Percentiles rank a stretch among this genome's conserved stretches.
phyloP scores from a whole-genome alignment of 371 early-diverging fungal species.

The Apophysomyces elegans region DNA sequence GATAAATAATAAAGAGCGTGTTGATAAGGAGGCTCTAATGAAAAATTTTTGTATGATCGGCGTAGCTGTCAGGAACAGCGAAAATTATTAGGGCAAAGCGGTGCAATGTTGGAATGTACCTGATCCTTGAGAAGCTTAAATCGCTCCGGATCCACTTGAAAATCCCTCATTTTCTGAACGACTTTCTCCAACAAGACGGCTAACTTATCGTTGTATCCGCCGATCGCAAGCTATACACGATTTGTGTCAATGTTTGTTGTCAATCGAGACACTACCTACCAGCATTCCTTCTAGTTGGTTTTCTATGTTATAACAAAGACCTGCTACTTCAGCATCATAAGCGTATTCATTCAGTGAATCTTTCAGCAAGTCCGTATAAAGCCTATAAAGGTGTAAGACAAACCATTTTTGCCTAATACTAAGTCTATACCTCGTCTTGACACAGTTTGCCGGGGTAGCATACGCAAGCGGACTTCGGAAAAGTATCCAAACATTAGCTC shows the following conservation, averaged over 20 bases:
- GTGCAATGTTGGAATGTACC: constrained; percentile 12
- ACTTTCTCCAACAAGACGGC: constrained; percentile 72
- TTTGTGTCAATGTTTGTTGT: background rate
- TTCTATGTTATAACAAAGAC: constrained; percentile 77
- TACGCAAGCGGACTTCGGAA: constrained; percentile 66
- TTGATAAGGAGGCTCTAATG: constrained; percentile 74
- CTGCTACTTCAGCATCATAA: constrained; percentile 91
- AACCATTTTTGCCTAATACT: background rate
- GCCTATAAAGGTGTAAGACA: constrained; percentile 18
- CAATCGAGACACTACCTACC: constrained; percentile 18
- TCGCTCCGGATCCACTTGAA: constrained; percentile 67
- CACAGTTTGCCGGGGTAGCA: constrained; percentile 60
- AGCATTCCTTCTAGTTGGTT: constrained; percentile 71
- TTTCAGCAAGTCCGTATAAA: constrained; percentile 79
- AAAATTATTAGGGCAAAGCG: background rate
- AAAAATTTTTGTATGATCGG: constrained; percentile 73
- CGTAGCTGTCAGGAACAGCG: constrained; percentile 39
- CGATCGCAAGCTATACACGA: constrained; percentile 53
- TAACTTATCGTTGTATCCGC: constrained; percentile 89
- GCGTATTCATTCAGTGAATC: constrained; percentile 84
- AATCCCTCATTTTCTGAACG: constrained; percentile 67
- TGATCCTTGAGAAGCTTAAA: constrained; percentile 80
- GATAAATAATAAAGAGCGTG: constrained; percentile 81
- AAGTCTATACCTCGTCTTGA: constrained; percentile 41
- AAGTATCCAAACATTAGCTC: constrained; percentile 65